Percentiles rank a stretch among this genome's conserved stretches.
phyloP scores from a whole-genome alignment of 768 basidiomycete species.

The Mrakia frigida region DNA sequence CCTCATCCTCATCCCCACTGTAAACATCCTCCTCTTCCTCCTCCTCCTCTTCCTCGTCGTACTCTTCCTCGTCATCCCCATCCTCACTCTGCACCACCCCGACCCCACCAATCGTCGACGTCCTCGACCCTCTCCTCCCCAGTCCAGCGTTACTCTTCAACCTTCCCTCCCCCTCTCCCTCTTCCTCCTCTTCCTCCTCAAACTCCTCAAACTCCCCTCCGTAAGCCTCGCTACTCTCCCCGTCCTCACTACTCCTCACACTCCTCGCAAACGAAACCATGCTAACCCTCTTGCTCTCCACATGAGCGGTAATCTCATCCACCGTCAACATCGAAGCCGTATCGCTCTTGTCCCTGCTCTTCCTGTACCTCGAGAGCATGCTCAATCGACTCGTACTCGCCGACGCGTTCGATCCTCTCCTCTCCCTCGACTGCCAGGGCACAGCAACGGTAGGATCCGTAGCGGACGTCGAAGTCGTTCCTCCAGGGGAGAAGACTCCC shows the following conservation, averaged over 20 bases:
- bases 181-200: conserved; percentile 34
- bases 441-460: not conserved
- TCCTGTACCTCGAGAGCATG: conserved; percentile 48
- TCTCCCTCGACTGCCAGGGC: not conserved
- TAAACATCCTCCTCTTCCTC: conserved; percentile 50
- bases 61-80: conserved; percentile 43
- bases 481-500: conserved; percentile 39
- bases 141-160: conserved; percentile 18
- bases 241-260: conserved; percentile 49
- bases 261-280: conserved; percentile 46
- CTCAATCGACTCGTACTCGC: conserved; percentile 58
- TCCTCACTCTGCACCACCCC: conserved; percentile 46
- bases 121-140: conserved; percentile 37
- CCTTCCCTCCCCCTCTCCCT: conserved; percentile 20
- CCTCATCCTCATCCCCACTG: conserved; percentile 48
- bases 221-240: conserved; percentile 34
- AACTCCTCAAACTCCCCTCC: conserved; percentile 24
- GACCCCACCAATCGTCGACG: conserved; percentile 35
- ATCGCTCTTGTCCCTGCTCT: conserved; percentile 76
- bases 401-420: conserved; percentile 37
- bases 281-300: conserved; percentile 59
- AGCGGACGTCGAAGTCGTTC: not conserved
- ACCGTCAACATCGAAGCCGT: conserved; percentile 90
- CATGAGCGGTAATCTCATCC: conserved; percentile 94
- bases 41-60: conserved; percentile 49